phyloP scores from a whole-genome alignment of 2,329 filamentous ascomycete genomes.

The Scedosporium dehoogii region DNA sequence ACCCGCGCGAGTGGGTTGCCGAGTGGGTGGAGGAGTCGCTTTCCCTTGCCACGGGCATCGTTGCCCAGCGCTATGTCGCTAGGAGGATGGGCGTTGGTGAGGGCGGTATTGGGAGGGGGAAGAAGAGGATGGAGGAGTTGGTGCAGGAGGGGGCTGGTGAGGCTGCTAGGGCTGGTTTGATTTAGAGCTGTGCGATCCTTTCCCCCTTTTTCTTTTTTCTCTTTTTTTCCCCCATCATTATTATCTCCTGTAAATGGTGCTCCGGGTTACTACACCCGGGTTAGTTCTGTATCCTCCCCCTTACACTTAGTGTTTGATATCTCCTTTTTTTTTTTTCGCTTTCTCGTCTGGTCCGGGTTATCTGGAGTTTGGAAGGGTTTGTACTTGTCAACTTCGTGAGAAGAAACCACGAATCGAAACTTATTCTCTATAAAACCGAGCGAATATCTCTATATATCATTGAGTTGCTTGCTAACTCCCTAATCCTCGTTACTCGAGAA shows the following conservation, averaged over 20 bases:
- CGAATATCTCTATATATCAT: no score
- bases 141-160: constrained; percentile 49
- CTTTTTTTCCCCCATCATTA: background rate
- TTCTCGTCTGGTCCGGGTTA: background rate
- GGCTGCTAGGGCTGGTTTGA: constrained; percentile 47
- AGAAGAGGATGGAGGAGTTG: constrained; percentile 47
- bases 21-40: constrained; percentile 94
- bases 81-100: constrained; percentile 93
- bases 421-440: no score
- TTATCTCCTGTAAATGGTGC: no score
- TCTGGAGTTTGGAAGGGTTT: background rate
- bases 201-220: background rate
- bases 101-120: constrained; percentile 52
- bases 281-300: no score
- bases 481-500: no score
- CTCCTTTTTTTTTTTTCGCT: background rate
- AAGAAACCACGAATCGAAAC: no score
- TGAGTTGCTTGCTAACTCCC: no score
- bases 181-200: constrained; percentile 22
- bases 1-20: constrained; percentile 92
- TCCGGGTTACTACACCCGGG: no score
- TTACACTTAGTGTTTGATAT: background rate
- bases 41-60: constrained; percentile 66
- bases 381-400: background rate
- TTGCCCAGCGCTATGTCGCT: constrained; percentile 92